A percentile compares a stretch with the other conserved stretches of the same genome.
Conservation (phyloP, 768 basidiomycete species). For the Russula sp. region DNA sequence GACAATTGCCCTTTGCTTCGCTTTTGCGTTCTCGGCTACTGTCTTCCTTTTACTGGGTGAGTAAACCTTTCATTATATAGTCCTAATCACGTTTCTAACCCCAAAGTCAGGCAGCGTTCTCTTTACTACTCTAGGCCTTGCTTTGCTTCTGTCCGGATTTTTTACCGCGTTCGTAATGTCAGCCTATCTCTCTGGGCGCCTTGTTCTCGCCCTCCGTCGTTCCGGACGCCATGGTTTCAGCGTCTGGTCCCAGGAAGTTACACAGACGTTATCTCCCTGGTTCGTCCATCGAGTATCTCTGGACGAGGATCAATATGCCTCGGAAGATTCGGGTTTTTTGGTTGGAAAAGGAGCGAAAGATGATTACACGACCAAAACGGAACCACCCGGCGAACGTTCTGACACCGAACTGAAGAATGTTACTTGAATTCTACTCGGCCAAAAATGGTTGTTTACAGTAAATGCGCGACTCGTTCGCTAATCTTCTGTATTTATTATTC, state of each 20-base stretch:
- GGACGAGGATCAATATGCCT: slow-evolving; percentile 7
- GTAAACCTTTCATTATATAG: not conserved
- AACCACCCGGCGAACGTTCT: not conserved
- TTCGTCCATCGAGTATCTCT: not conserved
- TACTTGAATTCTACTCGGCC: not conserved
- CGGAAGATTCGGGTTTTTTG: slow-evolving; percentile 10
- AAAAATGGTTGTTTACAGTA: not conserved
- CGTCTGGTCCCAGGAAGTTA: slow-evolving; percentile 21
- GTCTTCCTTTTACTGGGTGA: slow-evolving; percentile 23
- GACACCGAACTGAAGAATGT: not conserved
- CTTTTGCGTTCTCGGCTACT: slow-evolving; percentile 23
- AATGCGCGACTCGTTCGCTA: not conserved
- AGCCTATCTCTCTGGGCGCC: slow-evolving; percentile 23
- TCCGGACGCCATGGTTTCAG: slow-evolving; percentile 22
- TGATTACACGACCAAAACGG: not conserved
- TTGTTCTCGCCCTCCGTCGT: slow-evolving; percentile 6
- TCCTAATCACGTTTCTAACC: not conserved
- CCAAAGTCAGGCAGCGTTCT: slow-evolving; percentile 18
- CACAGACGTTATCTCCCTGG: slow-evolving; percentile 2
- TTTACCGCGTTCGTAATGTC: slow-evolving; percentile 13
- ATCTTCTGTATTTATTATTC: not conserved
- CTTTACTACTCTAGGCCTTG: slow-evolving; percentile 17
- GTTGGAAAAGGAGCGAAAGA: slow-evolving; percentile 3
- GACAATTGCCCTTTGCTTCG: slow-evolving; percentile 18
- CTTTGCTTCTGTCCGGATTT: slow-evolving; percentile 24